Evolutionary conservation across 2,329 filamentous ascomycete species (phyloP).

Genomic region (Didymella keratinophila): DNA sequence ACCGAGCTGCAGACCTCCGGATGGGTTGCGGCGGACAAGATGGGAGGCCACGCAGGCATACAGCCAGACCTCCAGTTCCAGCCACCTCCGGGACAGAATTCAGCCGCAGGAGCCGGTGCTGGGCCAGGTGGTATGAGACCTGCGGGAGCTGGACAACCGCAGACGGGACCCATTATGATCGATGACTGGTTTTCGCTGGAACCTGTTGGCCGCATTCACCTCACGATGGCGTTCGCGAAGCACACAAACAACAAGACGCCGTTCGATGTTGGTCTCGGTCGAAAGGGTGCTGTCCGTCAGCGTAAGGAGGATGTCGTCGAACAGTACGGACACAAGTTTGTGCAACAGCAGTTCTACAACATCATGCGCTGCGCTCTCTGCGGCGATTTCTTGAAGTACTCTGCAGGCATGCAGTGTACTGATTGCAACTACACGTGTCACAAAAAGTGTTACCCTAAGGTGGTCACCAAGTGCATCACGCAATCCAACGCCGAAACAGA

Average conservation of each 20-base stretch:
- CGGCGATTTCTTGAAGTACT: conserved; percentile 98
- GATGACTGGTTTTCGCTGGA: conserved; percentile 98
- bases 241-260: conserved; percentile 82
- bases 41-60: conserved; percentile 69
- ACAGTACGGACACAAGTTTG: conserved; percentile 99
- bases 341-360: conserved; percentile 99
- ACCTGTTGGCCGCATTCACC: conserved; percentile 88
- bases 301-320: conserved; percentile 98
- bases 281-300: conserved; percentile 95
- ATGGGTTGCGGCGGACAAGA: conserved; percentile 97
- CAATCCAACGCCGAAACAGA: conserved; percentile 99
- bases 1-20: conserved; percentile 92
- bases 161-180: conserved; percentile 68
- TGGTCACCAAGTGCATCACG: conserved; percentile 99
- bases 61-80: conserved; percentile 64
- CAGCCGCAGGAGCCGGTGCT: conserved; percentile 49
- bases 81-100: conserved; percentile 55
- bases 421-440: conserved; percentile 99
- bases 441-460: conserved; percentile 94
- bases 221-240: conserved; percentile 91
- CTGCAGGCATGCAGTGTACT: conserved; percentile 97
- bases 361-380: conserved; percentile 99
- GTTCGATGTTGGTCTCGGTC: conserved; percentile 87
- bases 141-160: conserved; percentile 54
- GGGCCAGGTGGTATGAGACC: conserved; percentile 51